Evolutionary conservation across 164 flowering plant genomes (phyloP).

Genomic region (Vitis rupestris): DNA sequence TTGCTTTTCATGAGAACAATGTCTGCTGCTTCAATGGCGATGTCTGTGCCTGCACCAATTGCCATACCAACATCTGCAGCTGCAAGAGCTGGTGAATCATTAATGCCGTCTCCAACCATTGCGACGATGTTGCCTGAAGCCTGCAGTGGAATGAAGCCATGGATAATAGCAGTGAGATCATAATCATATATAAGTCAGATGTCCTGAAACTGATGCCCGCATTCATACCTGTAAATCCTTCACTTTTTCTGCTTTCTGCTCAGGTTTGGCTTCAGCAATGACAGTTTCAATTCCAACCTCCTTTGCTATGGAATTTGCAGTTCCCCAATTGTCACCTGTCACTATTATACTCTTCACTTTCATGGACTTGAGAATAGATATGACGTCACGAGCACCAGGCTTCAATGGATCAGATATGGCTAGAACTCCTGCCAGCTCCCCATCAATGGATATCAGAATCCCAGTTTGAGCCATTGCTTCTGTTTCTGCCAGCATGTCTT

Average conservation of each 20-base stretch:
- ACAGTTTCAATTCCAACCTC: constrained; percentile 67
- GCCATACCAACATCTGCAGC: constrained; percentile 83
- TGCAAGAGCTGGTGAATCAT: constrained; percentile 71
- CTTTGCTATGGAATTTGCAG: constrained; percentile 66
- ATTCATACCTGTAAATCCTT: constrained; percentile 57
- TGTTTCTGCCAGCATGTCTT: constrained; percentile 33
- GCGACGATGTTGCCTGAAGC: constrained; percentile 55
- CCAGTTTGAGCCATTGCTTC: constrained; percentile 10
- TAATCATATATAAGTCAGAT: too few relatives aligned
- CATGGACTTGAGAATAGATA: constrained; percentile 51
- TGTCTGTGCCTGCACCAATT: constrained; percentile 77
- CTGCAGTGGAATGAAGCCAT: constrained; percentile 16
- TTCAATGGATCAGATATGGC: constrained; percentile 16
- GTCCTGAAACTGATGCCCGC: neutral
- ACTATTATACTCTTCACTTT: constrained; percentile 58
- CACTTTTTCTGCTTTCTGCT: constrained; percentile 67
- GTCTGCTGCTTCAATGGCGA: constrained; percentile 78
- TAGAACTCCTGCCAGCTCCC: constrained; percentile 10
- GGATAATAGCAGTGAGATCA: too few relatives aligned
- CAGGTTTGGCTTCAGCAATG: constrained; percentile 71
- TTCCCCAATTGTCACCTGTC: constrained; percentile 87
- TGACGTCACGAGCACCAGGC: constrained; percentile 1
- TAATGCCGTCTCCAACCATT: constrained; percentile 83
- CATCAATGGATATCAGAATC: constrained; percentile 6
- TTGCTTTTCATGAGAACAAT: constrained; percentile 66